Conservation (phyloP, 2,329 filamentous ascomycete species). For the Alternaria gansuensis region DNA sequence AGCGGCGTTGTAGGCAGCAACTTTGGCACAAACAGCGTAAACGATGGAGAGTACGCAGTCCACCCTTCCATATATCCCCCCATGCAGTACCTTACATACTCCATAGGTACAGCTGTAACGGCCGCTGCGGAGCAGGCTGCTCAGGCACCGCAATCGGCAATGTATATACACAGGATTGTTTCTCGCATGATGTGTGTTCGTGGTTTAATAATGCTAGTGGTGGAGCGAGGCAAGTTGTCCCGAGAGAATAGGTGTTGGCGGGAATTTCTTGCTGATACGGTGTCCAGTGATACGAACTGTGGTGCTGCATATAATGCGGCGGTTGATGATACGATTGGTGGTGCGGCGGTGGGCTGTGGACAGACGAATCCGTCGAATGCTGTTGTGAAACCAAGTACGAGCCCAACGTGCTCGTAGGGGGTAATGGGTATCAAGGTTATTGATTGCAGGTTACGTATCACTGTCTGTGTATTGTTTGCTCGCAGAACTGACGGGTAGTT, state of each 20-base stretch:
- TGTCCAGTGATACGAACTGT: constrained; percentile 58
- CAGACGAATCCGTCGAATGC: constrained; percentile 43
- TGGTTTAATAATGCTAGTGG: constrained; percentile 62
- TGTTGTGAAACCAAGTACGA: constrained; percentile 31
- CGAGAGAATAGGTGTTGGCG: background rate
- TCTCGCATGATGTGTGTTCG: constrained; percentile 62
- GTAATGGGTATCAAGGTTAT: no score
- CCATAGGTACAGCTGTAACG: constrained; percentile 60
- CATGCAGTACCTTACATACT: constrained; percentile 10
- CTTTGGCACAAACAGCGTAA: constrained; percentile 56
- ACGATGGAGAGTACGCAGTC: constrained; percentile 58
- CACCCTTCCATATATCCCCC: background rate
- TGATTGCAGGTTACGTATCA: no score
- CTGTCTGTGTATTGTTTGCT: no score
- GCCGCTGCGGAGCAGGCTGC: constrained; percentile 60
- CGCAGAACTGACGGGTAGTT: no score
- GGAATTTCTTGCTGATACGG: background rate
- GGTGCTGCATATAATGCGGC: constrained; percentile 57
- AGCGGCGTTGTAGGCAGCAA: constrained; percentile 60
- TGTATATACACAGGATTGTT: constrained; percentile 62
- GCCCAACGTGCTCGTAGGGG: constrained; percentile 50
- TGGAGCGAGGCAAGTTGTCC: constrained; percentile 53
- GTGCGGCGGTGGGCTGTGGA: constrained; percentile 43
- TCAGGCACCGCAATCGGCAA: constrained; percentile 57
- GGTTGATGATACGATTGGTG: constrained; percentile 56